Conservation (phyloP, 2,329 filamentous ascomycete genomes). For the Phaeoacremonium minimum region DNA sequence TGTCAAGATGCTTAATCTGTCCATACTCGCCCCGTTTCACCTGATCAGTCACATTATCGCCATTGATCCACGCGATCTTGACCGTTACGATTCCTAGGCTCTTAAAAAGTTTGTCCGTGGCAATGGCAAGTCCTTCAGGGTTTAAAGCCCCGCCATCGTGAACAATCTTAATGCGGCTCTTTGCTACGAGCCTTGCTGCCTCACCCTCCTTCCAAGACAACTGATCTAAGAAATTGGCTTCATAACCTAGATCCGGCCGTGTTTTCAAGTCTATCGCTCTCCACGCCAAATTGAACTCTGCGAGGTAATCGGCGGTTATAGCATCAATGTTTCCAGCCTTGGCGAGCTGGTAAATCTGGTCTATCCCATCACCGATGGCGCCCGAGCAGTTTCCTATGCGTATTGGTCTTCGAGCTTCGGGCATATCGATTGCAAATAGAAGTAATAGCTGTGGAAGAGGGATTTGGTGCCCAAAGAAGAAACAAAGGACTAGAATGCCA, state of each 20-base stretch:
- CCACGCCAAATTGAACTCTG: neutral
- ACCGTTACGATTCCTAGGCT: too few species aligned
- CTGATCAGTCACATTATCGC: conserved; percentile 21
- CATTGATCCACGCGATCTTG: conserved; percentile 26
- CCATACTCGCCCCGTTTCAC: conserved; percentile 12
- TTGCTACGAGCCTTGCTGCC: neutral
- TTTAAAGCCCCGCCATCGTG: neutral
- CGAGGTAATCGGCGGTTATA: neutral
- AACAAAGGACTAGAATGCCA: neutral
- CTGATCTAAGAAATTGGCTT: neutral
- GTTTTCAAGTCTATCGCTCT: neutral
- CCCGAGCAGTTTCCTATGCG: neutral
- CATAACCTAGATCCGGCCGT: neutral
- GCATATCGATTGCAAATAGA: neutral
- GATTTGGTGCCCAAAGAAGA: neutral
- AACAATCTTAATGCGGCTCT: neutral
- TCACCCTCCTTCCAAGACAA: too few species aligned
- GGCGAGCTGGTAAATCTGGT: neutral
- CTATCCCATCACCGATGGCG: neutral
- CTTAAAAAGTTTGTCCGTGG: too few species aligned
- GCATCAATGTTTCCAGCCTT: neutral
- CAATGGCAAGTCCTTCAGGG: neutral
- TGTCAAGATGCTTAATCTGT: conserved; percentile 8
- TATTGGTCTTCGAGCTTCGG: too few species aligned
- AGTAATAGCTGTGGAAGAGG: neutral